A percentile compares a stretch with the other conserved stretches of the same genome.
phyloP scores from a whole-genome alignment of 164 flowering plant species.

The Warburgia ugandensis region DNA sequence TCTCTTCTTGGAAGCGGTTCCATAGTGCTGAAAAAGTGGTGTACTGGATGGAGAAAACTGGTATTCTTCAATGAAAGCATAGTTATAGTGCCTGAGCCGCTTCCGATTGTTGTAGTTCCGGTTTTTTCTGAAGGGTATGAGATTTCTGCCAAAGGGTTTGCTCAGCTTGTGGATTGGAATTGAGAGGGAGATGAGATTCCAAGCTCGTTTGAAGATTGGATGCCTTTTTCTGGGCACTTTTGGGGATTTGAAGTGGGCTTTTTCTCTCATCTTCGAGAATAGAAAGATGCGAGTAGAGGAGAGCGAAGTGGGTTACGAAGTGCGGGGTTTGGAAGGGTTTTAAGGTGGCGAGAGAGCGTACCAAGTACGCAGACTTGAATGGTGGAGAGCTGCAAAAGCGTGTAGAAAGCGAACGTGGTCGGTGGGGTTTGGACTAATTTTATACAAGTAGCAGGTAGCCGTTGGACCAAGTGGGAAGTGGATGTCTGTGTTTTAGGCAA shows the following conservation, averaged over 20 bases:
- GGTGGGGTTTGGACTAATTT: constrained; percentile 6
- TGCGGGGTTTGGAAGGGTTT: not conserved
- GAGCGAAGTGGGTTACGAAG: not conserved
- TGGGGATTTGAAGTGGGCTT: constrained; percentile 7
- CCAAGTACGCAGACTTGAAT: not conserved
- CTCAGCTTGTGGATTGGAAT: constrained; percentile 29
- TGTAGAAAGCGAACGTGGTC: not conserved
- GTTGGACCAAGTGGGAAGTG: constrained; percentile 3
- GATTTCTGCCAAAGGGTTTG: constrained; percentile 31
- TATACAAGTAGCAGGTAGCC: constrained; percentile 8
- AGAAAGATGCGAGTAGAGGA: not conserved
- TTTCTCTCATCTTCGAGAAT: constrained; percentile 26
- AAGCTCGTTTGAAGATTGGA: constrained; percentile 33
- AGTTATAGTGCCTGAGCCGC: constrained; percentile 32
- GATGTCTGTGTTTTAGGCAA: not conserved
- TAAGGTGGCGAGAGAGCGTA: not conserved
- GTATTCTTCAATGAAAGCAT: constrained; percentile 32
- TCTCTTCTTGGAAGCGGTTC: constrained; percentile 15
- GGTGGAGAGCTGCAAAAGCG: constrained; percentile 7
- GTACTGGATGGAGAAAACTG: constrained; percentile 52
- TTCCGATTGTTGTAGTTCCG: constrained; percentile 26
- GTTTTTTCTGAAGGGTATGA: constrained; percentile 29
- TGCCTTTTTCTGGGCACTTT: constrained; percentile 31
- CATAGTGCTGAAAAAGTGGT: constrained; percentile 34
- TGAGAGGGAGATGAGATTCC: constrained; percentile 27